phyloP scores from a whole-genome alignment of 768 basidiomycete species.

The Paxillus involutus region DNA sequence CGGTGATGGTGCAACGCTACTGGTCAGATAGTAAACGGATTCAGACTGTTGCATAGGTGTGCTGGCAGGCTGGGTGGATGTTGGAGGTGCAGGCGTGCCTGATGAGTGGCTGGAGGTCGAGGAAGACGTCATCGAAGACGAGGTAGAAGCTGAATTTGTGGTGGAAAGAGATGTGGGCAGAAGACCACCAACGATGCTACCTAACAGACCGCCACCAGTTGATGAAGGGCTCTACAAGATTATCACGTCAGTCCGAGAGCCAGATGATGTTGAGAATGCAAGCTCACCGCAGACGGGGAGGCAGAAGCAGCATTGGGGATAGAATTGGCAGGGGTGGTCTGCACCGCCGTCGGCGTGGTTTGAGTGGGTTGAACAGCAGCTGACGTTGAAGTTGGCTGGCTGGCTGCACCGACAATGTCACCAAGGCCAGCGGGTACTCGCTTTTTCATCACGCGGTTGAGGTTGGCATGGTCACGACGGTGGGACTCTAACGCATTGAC shows the following conservation, averaged over 20 bases:
- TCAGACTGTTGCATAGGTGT: slow-evolving; percentile 44
- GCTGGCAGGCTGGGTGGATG: slow-evolving; percentile 8
- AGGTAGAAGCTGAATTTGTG: slow-evolving; percentile 14
- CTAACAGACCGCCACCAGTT: slow-evolving; percentile 2
- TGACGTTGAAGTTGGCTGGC: slow-evolving; percentile 4
- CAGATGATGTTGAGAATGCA: neutral
- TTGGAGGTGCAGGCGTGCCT: slow-evolving; percentile 5
- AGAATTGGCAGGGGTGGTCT: slow-evolving; percentile 14
- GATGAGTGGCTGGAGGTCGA: slow-evolving; percentile 17
- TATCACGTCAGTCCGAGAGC: slow-evolving; percentile 1
- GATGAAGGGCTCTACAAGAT: slow-evolving; percentile 13
- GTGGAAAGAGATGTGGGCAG: slow-evolving; percentile 18
- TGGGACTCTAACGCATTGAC: slow-evolving; percentile 39
- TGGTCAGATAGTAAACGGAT: slow-evolving; percentile 47
- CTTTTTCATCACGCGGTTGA: slow-evolving; percentile 71
- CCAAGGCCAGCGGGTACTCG: slow-evolving; percentile 38
- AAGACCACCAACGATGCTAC: slow-evolving; percentile 10
- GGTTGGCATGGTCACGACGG: slow-evolving; percentile 55
- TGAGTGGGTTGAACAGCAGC: slow-evolving; percentile 27
- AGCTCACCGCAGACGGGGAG: slow-evolving; percentile 22
- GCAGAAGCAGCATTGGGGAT: slow-evolving; percentile 10
- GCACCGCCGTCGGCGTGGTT: slow-evolving; percentile 9
- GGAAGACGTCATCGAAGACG: slow-evolving; percentile 15
- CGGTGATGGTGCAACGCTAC: slow-evolving; percentile 16
- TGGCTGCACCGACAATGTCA: neutral